A percentile compares a stretch with the other conserved stretches of the same genome.
Conservation (phyloP, 345 rosid genomes). For the Citrus hindsii region DNA sequence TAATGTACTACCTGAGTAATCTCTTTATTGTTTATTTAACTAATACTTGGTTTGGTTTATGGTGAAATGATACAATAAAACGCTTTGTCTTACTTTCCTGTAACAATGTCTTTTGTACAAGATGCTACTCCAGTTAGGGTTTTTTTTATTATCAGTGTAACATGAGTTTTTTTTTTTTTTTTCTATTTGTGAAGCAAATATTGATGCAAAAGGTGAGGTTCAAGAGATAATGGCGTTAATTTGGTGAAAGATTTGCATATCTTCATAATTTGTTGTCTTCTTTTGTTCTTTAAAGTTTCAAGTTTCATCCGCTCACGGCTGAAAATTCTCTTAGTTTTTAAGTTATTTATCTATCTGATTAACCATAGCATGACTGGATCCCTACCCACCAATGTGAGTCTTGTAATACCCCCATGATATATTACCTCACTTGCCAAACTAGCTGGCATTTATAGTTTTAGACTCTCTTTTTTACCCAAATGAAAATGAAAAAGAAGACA, state of each 20-base stretch:
- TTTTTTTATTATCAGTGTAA: not conserved
- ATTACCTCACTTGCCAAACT: too few relatives aligned
- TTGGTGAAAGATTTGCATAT: not conserved
- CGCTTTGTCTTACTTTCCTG: not conserved
- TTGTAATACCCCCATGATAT: too few relatives aligned
- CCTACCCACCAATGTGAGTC: too few relatives aligned
- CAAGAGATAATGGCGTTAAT: not conserved
- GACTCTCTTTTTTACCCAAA: too few relatives aligned
- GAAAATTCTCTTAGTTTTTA: not conserved
- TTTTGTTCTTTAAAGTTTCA: not conserved
- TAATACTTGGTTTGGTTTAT: not conserved
- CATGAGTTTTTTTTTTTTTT: too few relatives aligned
- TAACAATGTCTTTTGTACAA: not conserved
- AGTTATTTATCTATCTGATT: too few relatives aligned
- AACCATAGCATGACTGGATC: too few relatives aligned
- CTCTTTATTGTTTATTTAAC: not conserved
- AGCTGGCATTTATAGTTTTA: too few relatives aligned
- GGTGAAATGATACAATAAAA: not conserved
- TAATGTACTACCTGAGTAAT: not conserved
- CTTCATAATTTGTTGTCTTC: not conserved
- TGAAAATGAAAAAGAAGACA: not conserved
- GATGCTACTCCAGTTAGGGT: not conserved
- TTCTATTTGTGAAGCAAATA: not conserved
- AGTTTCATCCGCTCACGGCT: too few relatives aligned
- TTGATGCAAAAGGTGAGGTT: not conserved